Base-by-base conservation (phyloP, 2,329 filamentous ascomycete genomes). In the Laburnicola sp. region DNA sequence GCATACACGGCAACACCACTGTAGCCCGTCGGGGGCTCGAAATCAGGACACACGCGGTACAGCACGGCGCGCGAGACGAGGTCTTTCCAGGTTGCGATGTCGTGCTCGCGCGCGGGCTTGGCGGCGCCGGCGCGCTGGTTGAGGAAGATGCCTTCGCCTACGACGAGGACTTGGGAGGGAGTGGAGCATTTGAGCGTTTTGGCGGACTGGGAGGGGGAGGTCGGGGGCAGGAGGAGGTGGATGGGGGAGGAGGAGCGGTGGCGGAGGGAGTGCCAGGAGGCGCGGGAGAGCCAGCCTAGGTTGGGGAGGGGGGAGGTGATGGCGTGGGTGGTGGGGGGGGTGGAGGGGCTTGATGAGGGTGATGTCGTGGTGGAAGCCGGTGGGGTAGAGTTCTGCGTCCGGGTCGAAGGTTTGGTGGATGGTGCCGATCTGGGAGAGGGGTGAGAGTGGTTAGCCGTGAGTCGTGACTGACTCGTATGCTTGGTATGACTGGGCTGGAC, bases 1-100 rank as follows among this genome's bases (percentile, higher is more conserved):
- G 54, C 54, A 32, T 59, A 62, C 2, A 65, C 32, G 10, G 60
- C 62, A 21, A 57, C 50, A 2, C 62, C 62, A 50, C 62, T 65
- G 46, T 62, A 54, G 1, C 59, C 62, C 21, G 47, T 59, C 2
- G 61, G 61, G 1, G 54, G 55, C 32, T 64, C 57, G 26, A 63
- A 60, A n/a, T 62, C 59, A 0, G 55, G 57, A 23, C 43, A 35
- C 2, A 64, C 52, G 5, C 62, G 53, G 16, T 63, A 64, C 4
- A 64, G 48, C 1, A 64, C 23, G 2, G 58, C 56, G 0, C 58
- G 50, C 5, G 56, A 63, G 2, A 64, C 44, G 6, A 64, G 28
- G 8, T 39, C 38, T n/a, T 47, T 51, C 62, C 60, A 63, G 1
- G 51, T 53, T 2, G 50, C 51, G 1, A 45, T 37, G 31, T 60